These are phyloP conservation scores for Melanomma pulvis-pyrius DNA, from an alignment of 495 filamentous ascomycete genomes.

Conservation along the genomic window DNA sequence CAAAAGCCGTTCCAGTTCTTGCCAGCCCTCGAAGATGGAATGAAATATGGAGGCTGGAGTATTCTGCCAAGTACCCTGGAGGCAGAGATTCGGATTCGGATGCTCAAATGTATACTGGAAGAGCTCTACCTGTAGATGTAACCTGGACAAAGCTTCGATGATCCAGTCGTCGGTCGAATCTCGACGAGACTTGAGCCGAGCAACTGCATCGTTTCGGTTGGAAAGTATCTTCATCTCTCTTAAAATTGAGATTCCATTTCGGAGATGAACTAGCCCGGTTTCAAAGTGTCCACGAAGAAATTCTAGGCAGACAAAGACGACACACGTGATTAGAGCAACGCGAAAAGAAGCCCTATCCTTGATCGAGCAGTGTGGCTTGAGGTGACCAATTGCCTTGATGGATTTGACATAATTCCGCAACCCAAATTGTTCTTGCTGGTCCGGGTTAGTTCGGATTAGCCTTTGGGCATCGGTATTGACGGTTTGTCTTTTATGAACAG, in stretches of 20 bases:
- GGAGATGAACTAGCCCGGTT: slow-evolving; percentile 51
- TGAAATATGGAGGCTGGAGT: not conserved
- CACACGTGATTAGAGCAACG: slow-evolving; percentile 57
- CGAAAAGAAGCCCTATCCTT: slow-evolving; percentile 31
- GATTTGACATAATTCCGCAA: slow-evolving; percentile 48
- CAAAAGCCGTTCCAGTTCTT: not conserved
- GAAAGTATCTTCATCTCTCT: slow-evolving; percentile 41
- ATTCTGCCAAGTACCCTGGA: not conserved
- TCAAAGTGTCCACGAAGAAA: slow-evolving; percentile 54
- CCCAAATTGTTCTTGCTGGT: slow-evolving; percentile 44
- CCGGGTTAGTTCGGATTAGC: slow-evolving; percentile 1
- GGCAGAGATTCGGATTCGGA: not conserved
- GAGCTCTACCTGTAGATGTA: slow-evolving; percentile 14
- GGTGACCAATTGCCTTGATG: slow-evolving; percentile 49
- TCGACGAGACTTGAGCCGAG: not conserved
- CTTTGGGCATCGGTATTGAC: not conserved
- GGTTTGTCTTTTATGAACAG: slow-evolving; percentile 45
- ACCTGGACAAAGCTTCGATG: slow-evolving; percentile 7
- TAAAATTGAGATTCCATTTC: slow-evolving; percentile 18
- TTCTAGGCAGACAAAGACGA: slow-evolving; percentile 61
- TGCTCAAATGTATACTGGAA: slow-evolving; percentile 12
- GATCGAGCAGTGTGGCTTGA: slow-evolving; percentile 43
- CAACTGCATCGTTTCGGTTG: not conserved
- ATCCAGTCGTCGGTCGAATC: slow-evolving; percentile 18
- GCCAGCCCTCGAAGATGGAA: not conserved